phyloP scores from a whole-genome alignment of 2,329 filamentous ascomycete species.

The Alternaria burnsii region DNA sequence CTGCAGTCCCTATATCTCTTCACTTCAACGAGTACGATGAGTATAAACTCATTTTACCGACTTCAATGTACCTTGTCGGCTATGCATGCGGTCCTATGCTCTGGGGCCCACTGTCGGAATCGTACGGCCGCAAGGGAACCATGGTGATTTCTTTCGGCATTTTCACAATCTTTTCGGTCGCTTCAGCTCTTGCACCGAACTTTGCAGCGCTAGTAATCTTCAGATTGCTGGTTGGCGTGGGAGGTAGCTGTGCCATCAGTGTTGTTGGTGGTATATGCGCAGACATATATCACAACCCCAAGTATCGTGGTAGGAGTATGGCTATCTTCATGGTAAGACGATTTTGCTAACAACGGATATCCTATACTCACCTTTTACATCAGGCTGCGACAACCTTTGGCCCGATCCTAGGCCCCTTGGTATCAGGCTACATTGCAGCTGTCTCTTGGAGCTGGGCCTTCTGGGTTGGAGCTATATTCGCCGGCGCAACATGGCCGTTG shows the following conservation, averaged over 20 bases:
- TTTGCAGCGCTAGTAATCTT: constrained; percentile 57
- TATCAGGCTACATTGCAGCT: constrained; percentile 68
- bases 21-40: constrained; percentile 65
- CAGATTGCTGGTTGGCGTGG: constrained; percentile 55
- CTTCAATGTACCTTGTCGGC: constrained; percentile 61
- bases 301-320: constrained; percentile 45
- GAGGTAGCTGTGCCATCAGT: constrained; percentile 61
- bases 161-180: constrained; percentile 57
- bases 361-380: constrained; percentile 29
- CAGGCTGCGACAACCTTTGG: constrained; percentile 71
- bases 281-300: constrained; percentile 68
- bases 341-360: background rate
- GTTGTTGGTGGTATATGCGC: constrained; percentile 70
- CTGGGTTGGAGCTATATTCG: constrained; percentile 75
- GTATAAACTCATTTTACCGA: constrained; percentile 56
- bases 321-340: constrained; percentile 41
- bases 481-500: constrained; percentile 67
- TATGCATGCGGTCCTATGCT: constrained; percentile 57
- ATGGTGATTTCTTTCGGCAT: constrained; percentile 61
- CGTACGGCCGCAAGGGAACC: constrained; percentile 56
- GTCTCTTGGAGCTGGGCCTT: constrained; percentile 76
- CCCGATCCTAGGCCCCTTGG: constrained; percentile 71
- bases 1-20: constrained; percentile 64
- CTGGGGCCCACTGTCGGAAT: constrained; percentile 57
- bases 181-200: constrained; percentile 55